phyloP scores from a whole-genome alignment of 2,329 filamentous ascomycete species.

The Davidsoniella virescens region DNA sequence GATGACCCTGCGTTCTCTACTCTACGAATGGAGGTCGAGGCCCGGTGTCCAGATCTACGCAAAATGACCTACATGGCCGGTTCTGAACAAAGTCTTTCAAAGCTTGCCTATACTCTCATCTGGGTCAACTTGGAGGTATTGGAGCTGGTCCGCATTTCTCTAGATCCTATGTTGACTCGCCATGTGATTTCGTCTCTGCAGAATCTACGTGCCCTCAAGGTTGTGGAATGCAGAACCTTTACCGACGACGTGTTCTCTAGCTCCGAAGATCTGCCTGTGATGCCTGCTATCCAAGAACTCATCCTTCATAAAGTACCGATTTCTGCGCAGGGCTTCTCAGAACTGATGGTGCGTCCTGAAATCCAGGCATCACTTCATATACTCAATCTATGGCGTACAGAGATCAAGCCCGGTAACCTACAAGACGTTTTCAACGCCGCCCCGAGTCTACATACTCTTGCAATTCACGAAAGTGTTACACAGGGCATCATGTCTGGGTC shows the following conservation, averaged over 20 bases:
- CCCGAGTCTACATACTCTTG: constrained; percentile 39
- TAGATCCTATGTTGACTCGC: constrained; percentile 56
- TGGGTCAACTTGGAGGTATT: constrained; percentile 61
- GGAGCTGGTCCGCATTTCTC: constrained; percentile 49
- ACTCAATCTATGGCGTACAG: constrained; percentile 56
- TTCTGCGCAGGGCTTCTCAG: constrained; percentile 52
- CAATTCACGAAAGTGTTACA: constrained; percentile 34
- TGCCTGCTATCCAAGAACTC: constrained; percentile 60
- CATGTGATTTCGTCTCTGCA: constrained; percentile 52
- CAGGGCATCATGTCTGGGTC: constrained; percentile 32
- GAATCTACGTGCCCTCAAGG: constrained; percentile 55
- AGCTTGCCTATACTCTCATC: constrained; percentile 44
- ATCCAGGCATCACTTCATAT: constrained; percentile 46
- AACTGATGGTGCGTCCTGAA: constrained; percentile 47
- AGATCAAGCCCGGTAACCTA: constrained; percentile 46
- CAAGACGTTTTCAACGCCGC: constrained; percentile 43
- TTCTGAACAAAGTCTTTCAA: constrained; percentile 60
- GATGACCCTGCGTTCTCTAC: constrained; percentile 63
- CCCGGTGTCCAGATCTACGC: constrained; percentile 63
- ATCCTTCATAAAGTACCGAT: constrained; percentile 57
- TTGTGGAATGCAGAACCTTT: constrained; percentile 52
- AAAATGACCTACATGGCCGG: constrained; percentile 79
- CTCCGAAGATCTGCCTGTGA: constrained; percentile 48
- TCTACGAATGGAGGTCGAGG: constrained; percentile 70
- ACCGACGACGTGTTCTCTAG: constrained; percentile 62